Percentiles rank a stretch among this genome's conserved stretches.
These are phyloP conservation scores for Avena eriantha DNA, from an alignment of 176 grass and related monocot genomes.

Conservation along the genomic window DNA sequence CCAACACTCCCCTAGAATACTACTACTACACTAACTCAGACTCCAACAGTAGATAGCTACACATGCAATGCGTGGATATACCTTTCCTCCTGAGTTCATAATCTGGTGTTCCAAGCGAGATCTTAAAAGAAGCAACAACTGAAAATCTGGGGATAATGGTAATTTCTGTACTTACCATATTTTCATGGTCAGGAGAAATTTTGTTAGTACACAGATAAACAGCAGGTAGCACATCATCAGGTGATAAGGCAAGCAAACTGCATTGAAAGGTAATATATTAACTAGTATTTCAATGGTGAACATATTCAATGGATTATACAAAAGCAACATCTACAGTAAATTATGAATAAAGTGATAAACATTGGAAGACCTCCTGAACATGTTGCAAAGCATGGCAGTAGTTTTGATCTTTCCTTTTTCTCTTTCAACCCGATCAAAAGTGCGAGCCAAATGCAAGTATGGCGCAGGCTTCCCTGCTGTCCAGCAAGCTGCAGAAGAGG, in stretches of 20 bases:
- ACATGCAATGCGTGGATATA: constrained; percentile 23
- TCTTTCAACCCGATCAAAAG: constrained; percentile 87
- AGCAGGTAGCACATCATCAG: constrained; percentile 91
- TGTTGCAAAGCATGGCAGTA: constrained; percentile 85
- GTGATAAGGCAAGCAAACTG: constrained; percentile 95
- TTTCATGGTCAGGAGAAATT: constrained; percentile 94
- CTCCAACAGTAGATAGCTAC: constrained; percentile 6
- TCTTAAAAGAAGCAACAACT: constrained; percentile 21
- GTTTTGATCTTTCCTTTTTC: constrained; percentile 98
- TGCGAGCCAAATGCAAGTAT: constrained; percentile 91
- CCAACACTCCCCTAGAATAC: too few species aligned
- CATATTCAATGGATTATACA: constrained; percentile 39
- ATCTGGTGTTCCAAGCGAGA: neutral
- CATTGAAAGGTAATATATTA: constrained; percentile 50
- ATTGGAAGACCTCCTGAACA: constrained; percentile 84
- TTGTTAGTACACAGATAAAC: constrained; percentile 93
- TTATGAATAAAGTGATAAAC: constrained; percentile 38
- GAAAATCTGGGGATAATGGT: constrained; percentile 8
- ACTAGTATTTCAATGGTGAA: constrained; percentile 27
- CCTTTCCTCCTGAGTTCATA: neutral
- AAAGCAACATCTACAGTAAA: constrained; percentile 27
- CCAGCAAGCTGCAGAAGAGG: constrained; percentile 91
- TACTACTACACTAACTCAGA: too few species aligned
- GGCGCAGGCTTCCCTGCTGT: constrained; percentile 88
- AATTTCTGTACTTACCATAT: constrained; percentile 64